Evolutionary conservation across 1,284 basidiomycete species (phyloP).

Genomic region (Exobasidium rhododendri): DNA sequence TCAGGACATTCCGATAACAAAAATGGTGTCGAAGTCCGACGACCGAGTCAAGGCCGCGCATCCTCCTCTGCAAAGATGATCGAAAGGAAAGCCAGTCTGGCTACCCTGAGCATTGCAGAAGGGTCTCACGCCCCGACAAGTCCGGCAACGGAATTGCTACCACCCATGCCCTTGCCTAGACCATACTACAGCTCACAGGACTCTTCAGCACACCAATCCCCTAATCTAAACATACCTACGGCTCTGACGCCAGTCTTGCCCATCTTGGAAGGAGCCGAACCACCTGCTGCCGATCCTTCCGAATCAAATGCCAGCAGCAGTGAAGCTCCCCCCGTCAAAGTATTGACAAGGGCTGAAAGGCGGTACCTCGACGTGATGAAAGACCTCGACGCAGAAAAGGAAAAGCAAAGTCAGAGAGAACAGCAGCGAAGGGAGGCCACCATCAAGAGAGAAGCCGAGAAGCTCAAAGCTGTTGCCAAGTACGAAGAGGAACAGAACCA

Average conservation of each 20-base stretch:
- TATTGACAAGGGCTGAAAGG: constrained; percentile 23
- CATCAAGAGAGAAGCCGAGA: constrained; percentile 14
- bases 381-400: constrained; percentile 26
- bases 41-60: background rate
- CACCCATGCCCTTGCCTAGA: background rate
- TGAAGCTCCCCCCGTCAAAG: background rate
- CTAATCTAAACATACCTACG: background rate
- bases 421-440: constrained; percentile 21
- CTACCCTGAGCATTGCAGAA: background rate
- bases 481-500: constrained; percentile 32
- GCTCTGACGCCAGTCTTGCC: background rate
- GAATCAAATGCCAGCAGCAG: background rate
- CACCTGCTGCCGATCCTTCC: background rate
- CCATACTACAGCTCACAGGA: background rate
- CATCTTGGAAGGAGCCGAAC: background rate
- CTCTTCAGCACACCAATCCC: constrained; percentile 13
- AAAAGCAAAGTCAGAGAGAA: constrained; percentile 34
- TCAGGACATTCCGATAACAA: constrained; percentile 11
- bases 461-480: constrained; percentile 28
- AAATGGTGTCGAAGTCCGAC: constrained; percentile 13
- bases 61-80: background rate
- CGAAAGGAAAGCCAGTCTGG: background rate
- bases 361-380: constrained; percentile 36
- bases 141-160: background rate
- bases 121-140: background rate